Base-by-base conservation (phyloP, 139 green algal genomes). In the Ettlia oleoabundans region DNA sequence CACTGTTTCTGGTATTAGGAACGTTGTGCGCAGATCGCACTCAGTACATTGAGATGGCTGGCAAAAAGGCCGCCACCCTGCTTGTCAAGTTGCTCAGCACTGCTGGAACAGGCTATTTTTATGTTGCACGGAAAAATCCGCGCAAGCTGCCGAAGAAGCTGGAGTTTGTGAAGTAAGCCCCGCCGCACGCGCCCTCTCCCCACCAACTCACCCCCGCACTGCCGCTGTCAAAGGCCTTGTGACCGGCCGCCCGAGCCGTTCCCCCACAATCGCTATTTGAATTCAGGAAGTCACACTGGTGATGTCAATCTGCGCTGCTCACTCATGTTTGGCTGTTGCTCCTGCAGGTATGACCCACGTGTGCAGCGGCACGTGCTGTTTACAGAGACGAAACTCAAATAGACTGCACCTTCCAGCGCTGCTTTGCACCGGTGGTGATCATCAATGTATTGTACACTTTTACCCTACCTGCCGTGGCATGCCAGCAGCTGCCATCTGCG, bases 281-380 rank as follows among this genome's bases (percentile, higher is more conserved):
- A n/a, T n/a, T n/a, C n/a, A n/a, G n/a, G n/a, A n/a, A n/a, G n/a
- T n/a, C n/a, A n/a, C n/a, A n/a, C n/a, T n/a, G n/a, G n/a, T n/a
- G n/a, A n/a, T n/a, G n/a, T n/a, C n/a, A n/a, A n/a, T n/a, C 70
- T 24, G 6, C 3, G 40, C 42, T 33, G 32, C n/a, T 1, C 28
- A 21, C 35, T 52, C 5, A 51, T 65, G 5, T 52, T 4, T 66
- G 33, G 1, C 42, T 65, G n/a, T 22, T 63, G 42, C n/a, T 43
- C 32, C 32, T 67, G 73, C 73, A 97, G 96, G 83, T 97, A 97
- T 72, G 93, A 97, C 79, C 93, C 93, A 9, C 78, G 79, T 6
- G 93, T 96, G 35, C 61, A 73, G 41, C 80, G 85, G 28, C 93
- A 97, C 67, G 93, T 97, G 37, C 88, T 97, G 1, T 97, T 97